Percentiles rank a stretch among this genome's conserved stretches.
These are phyloP conservation scores for Stephania yunnanensis DNA, from an alignment of 164 flowering plant genomes.

Conservation along the genomic window DNA sequence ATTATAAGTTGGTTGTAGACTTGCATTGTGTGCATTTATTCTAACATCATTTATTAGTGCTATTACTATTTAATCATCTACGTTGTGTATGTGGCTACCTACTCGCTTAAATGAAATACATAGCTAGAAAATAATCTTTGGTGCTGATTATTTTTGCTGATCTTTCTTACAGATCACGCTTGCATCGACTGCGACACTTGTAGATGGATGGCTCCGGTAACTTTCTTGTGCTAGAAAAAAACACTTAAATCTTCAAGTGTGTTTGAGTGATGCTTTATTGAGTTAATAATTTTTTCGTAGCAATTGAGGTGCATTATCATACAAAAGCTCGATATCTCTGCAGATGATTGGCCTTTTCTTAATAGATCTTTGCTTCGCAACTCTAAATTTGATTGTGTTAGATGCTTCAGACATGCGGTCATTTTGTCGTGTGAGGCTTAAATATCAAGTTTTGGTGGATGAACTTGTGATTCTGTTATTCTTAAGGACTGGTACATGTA, in stretches of 20 bases:
- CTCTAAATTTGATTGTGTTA: not conserved
- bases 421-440: not conserved
- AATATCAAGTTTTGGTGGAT: not conserved
- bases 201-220: constrained; percentile 69
- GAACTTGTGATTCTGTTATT: not conserved
- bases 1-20: no score
- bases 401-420: not conserved
- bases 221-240: not conserved
- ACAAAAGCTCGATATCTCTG: not conserved
- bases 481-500: not conserved
- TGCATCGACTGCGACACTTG: constrained; percentile 66
- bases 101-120: no score
- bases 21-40: no score
- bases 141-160: not conserved
- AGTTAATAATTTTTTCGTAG: not conserved
- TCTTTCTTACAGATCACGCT: constrained; percentile 36
- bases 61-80: no score
- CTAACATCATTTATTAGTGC: no score
- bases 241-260: not conserved
- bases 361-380: not conserved
- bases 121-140: not conserved
- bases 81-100: no score
- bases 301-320: not conserved
- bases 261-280: not conserved
- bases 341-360: not conserved